Percentiles rank a stretch among this genome's conserved stretches.
Conservation (phyloP, 2,329 filamentous ascomycete species). For the Aspergillus ibericus region DNA sequence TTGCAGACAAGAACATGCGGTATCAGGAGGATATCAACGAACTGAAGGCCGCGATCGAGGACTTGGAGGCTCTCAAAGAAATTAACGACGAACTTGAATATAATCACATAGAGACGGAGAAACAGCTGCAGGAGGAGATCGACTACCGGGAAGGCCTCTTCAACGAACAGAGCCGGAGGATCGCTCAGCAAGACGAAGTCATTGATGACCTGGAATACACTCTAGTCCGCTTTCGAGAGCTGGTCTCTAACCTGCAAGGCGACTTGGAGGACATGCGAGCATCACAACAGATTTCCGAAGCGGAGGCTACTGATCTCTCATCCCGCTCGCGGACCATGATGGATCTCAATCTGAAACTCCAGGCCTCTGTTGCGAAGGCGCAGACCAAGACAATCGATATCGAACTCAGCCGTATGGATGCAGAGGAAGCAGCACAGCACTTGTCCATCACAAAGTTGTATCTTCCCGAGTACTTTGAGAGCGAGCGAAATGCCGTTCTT, state of each 20-base stretch:
- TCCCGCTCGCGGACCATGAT: constrained; percentile 90
- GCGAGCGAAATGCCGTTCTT: constrained; percentile 81
- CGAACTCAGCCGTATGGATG: constrained; percentile 81
- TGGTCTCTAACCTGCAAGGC: constrained; percentile 80
- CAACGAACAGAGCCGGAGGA: constrained; percentile 73
- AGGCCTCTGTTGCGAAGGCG: constrained; percentile 84
- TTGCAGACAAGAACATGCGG: constrained; percentile 82
- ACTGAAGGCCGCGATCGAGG: constrained; percentile 76
- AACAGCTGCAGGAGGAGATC: constrained; percentile 90
- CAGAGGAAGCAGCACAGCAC: constrained; percentile 84
- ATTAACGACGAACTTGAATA: constrained; percentile 92
- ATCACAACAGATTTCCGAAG: constrained; percentile 87
- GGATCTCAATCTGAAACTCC: constrained; percentile 93
- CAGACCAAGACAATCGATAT: constrained; percentile 94
- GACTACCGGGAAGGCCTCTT: constrained; percentile 84
- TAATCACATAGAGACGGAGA: constrained; percentile 89
- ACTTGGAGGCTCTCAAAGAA: constrained; percentile 85
- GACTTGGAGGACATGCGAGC: constrained; percentile 91
- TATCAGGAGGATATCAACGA: constrained; percentile 82
- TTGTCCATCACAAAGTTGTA: constrained; percentile 86
- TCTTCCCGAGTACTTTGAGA: constrained; percentile 77
- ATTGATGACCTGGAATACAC: constrained; percentile 90
- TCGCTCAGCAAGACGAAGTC: constrained; percentile 72
- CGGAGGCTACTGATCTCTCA: constrained; percentile 86
- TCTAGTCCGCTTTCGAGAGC: constrained; percentile 80